Evolutionary conservation across 225 moss, liverwort and hornwort species (phyloP).

Genomic region (Ulota crispa): DNA sequence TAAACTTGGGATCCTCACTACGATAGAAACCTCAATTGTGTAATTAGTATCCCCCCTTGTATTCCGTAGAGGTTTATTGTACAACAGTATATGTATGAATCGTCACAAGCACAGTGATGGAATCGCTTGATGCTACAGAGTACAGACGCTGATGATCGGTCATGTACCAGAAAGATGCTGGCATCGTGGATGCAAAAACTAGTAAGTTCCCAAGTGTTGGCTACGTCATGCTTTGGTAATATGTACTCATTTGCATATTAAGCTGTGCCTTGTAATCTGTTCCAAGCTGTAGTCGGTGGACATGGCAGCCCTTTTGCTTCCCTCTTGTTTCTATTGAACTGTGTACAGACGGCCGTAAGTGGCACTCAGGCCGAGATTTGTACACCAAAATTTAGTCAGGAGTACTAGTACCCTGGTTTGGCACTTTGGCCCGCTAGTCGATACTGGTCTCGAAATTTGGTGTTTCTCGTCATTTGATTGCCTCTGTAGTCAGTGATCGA

Average conservation of each 20-base stretch:
- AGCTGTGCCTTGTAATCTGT: not conserved
- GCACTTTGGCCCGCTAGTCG: conserved; percentile 9
- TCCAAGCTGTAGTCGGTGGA: conserved; percentile 23
- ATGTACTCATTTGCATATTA: not conserved
- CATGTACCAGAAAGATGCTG: not conserved
- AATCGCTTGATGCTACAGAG: not conserved
- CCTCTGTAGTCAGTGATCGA: conserved; percentile 24
- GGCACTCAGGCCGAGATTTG: conserved; percentile 27
- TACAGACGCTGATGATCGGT: not conserved
- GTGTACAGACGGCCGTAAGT: not conserved
- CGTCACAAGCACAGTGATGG: not conserved
- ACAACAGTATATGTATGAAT: not conserved
- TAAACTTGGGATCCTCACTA: conserved; percentile 1
- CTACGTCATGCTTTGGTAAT: conserved; percentile 16
- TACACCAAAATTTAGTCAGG: conserved; percentile 12
- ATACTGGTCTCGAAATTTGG: conserved; percentile 23
- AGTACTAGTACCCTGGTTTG: conserved; percentile 17
- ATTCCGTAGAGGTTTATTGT: not conserved
- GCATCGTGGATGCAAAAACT: not conserved
- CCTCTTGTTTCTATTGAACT: conserved; percentile 1
- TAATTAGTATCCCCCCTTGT: not conserved
- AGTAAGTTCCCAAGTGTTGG: not conserved
- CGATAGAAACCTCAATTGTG: not conserved
- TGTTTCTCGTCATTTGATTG: conserved; percentile 33
- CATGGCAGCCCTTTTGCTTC: not conserved